Base-by-base conservation (phyloP, 768 basidiomycete genomes). In the Collybiopsis luxurians region DNA sequence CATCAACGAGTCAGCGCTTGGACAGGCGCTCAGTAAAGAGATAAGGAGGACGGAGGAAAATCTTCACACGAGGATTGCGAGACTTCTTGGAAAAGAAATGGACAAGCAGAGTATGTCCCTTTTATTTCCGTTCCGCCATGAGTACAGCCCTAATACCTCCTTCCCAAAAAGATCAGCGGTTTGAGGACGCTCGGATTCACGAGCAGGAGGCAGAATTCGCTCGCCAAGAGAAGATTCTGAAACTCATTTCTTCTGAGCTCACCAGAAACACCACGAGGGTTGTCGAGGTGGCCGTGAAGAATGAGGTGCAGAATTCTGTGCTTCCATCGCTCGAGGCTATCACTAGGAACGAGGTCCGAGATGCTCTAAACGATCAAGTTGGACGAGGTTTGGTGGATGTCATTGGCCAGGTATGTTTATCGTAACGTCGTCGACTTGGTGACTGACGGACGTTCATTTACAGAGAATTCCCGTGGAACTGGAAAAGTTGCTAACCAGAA, bases 211-310 rank as follows among this genome's bases (percentile, higher is more conserved):
- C 88, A 60, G 91, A 93, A 66, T 90, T 91, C 59, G 77, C 84
- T 38, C 84, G 92, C 13, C 91, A 95, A 70, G 92, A 95, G 73
- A 92, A 89, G 70, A 90, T 94, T 59, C 75, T 94, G 64, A 93
- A 93, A 73, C 75, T 94, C 53, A 92, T 94, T 62, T 93, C 91
- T 23, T 89, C 83, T 1, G 90, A 92, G 70, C 77, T 94, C 50
- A 92, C 89, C 9, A 85, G 89, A 72, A 93, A 93, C 63, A 94
- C 92, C 11, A 91, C 90, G 10, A 82, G 90, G 12, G 89, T 93
- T 47, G 92, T 95, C 43, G 92, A 95, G 73, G 81, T 88, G 79
- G 92, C 91, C 13, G 88, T 94, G 65, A 92, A 92, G 75, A 78
- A 75, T 52, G 92, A 93, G 67, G 87, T 94, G 15, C 90, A 90